Base-by-base conservation (phyloP, 1,284 basidiomycete species). In the Thelephora terrestris region DNA sequence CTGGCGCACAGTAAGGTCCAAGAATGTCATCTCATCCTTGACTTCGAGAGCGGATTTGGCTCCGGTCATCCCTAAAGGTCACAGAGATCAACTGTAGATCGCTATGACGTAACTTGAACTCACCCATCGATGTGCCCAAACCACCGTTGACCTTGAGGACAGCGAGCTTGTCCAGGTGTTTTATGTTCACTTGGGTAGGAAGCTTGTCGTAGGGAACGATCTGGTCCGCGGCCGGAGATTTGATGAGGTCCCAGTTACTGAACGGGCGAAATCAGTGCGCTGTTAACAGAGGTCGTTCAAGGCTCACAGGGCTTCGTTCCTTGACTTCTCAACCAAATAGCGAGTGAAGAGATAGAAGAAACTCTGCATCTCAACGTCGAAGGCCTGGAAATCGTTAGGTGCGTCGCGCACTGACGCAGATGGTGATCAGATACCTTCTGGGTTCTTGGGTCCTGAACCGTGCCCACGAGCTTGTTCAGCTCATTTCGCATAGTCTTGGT, bases 91-190 rank as follows among this genome's bases (percentile, higher is more conserved):
- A 23, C 27, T 32, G 38, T 12, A 7, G 2, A 29, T n/a, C 10
- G 36, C 45, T 36, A 20, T n/a, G 42, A 43, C 10, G n/a, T 18
- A n/a, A 14, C 9, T 36, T 7, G 21, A 39, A 64, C 75, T 39
- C 53, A 76, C 91, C 92, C 91, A 95, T 95, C 49, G 92, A 95
- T 36, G 92, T 95, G 61, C 96, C 96, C 53, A 99, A 85, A 71
- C 96, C 96, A 69, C 96, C 96, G 69, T 99, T 99, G 67, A 99
- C 90, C 75, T 99, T 99, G 73, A 99, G 85, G 32, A 99, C 96
- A 36, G 95, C 96, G 56, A 99, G 85, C 74, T 94, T 95, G 77
- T 81, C 81, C 62, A 97, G 81, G 65, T 88, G 86, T 52, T 75
- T 69, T 36, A 75, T 71, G 63, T 91, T 78, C 49, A 75, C 68